A percentile compares a stretch with the other conserved stretches of the same genome.
phyloP scores from a whole-genome alignment of 805 yeast species.

The Ogataea nitratoaversa region DNA sequence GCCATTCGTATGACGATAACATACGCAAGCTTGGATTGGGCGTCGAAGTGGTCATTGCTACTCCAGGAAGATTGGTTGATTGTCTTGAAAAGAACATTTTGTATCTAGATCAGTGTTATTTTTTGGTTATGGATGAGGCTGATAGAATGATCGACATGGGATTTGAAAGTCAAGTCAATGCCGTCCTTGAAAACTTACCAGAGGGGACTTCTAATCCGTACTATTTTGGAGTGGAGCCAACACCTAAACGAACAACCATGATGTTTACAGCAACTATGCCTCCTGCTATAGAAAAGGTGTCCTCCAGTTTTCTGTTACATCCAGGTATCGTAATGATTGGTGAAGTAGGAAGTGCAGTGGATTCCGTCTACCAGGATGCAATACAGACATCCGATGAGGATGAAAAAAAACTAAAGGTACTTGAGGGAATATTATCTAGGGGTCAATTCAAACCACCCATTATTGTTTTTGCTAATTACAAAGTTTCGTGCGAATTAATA shows the following conservation, averaged over 20 bases:
- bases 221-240: conserved; percentile 20
- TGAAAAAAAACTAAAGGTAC: conserved; percentile 39
- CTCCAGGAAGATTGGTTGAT: conserved; percentile 90
- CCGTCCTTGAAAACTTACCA: conserved; percentile 56
- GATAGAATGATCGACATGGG: conserved; percentile 96
- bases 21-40: conserved; percentile 54
- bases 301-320: conserved; percentile 53
- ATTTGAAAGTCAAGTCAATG: conserved; percentile 73
- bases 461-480: conserved; percentile 78
- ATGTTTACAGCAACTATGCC: conserved; percentile 97
- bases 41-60: conserved; percentile 81
- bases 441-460: conserved; percentile 47
- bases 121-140: conserved; percentile 85
- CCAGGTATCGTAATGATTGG: conserved; percentile 72
- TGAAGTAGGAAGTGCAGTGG: conserved; percentile 58
- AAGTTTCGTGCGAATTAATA: conserved; percentile 65
- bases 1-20: conserved; percentile 78
- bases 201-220: conserved; percentile 38
- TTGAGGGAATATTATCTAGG: conserved; percentile 35
- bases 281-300: conserved; percentile 60
- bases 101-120: conserved; percentile 55
- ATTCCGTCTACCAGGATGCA: conserved; percentile 66
- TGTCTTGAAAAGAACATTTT: conserved; percentile 66
- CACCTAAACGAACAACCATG: conserved; percentile 57
- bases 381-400: conserved; percentile 44